A percentile compares a stretch with the other conserved stretches of the same genome.
Conservation (phyloP, 331 rosid species). For the Dryas integrifolia region DNA sequence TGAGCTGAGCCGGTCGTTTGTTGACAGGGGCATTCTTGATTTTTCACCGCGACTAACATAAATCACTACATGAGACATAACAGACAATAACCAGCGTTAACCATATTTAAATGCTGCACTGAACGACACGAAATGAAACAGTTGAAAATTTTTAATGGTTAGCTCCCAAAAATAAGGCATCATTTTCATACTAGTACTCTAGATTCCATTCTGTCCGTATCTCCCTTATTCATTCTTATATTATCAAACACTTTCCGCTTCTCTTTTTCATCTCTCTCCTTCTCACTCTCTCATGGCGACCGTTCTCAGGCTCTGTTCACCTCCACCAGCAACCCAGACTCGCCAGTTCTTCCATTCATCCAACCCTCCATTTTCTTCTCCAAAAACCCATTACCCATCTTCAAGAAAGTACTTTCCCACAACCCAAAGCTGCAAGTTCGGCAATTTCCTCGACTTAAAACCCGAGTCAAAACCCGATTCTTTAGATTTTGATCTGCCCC, state of each 20-base stretch:
- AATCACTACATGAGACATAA: no score
- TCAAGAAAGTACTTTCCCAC: slow-evolving; percentile 22
- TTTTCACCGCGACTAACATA: no score
- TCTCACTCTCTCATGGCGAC: slow-evolving; percentile 44
- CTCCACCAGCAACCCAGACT: slow-evolving; percentile 28
- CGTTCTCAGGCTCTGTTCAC: slow-evolving; percentile 26
- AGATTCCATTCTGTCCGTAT: slow-evolving; percentile 51
- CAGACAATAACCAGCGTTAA: no score
- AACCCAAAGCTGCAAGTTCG: slow-evolving; percentile 40
- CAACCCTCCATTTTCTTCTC: slow-evolving; percentile 23
- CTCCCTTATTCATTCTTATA: not conserved
- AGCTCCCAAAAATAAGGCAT: not conserved
- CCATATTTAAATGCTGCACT: no score
- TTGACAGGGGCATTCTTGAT: no score
- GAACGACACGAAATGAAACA: no score
- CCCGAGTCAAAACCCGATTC: slow-evolving; percentile 41
- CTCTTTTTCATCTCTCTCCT: not conserved
- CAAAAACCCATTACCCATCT: slow-evolving; percentile 27
- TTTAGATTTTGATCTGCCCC: slow-evolving; percentile 58
- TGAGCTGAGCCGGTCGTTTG: no score
- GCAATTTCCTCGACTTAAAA: slow-evolving; percentile 55
- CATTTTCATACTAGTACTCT: not conserved
- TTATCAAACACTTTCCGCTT: not conserved
- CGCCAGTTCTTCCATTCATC: slow-evolving; percentile 27
- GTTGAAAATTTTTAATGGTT: no score